Evolutionary conservation across 2,329 filamentous ascomycete species (phyloP).

Genomic region (Mycosphaerella sp.): DNA sequence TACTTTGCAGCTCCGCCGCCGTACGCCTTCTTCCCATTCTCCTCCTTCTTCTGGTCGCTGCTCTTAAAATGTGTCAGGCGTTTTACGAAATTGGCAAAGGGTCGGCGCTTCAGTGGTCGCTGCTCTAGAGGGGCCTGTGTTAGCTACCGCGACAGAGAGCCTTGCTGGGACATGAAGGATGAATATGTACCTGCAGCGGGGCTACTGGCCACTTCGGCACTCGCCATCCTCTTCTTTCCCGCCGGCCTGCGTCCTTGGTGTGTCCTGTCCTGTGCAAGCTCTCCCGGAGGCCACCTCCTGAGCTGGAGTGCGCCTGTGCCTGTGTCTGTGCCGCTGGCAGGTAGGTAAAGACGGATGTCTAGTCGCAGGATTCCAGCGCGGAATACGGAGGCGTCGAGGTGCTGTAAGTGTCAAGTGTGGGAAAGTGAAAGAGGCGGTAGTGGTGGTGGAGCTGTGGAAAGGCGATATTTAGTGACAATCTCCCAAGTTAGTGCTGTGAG

Average conservation of each 20-base stretch:
- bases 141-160: constrained; percentile 13
- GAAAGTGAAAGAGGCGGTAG: no score
- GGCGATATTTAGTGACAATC: no score
- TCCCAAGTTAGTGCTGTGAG: no score
- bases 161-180: background rate
- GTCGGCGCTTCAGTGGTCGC: constrained; percentile 66
- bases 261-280: no score
- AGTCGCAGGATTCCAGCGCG: background rate
- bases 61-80: constrained; percentile 85
- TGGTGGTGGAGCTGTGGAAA: no score
- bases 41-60: constrained; percentile 44
- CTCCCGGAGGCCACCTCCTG: no score
- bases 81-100: constrained; percentile 91
- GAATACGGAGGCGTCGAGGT: background rate
- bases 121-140: constrained; percentile 53
- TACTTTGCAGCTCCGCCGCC: constrained; percentile 15
- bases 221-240: constrained; percentile 36
- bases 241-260: background rate
- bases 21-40: constrained; percentile 26
- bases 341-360: background rate
- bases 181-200: constrained; percentile 37
- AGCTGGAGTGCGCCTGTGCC: no score
- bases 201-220: constrained; percentile 39
- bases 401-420: background rate
- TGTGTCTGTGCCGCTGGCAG: background rate